phyloP scores from a whole-genome alignment of 1,139 yeast genomes.

The Magnusiomyces fungicola region DNA sequence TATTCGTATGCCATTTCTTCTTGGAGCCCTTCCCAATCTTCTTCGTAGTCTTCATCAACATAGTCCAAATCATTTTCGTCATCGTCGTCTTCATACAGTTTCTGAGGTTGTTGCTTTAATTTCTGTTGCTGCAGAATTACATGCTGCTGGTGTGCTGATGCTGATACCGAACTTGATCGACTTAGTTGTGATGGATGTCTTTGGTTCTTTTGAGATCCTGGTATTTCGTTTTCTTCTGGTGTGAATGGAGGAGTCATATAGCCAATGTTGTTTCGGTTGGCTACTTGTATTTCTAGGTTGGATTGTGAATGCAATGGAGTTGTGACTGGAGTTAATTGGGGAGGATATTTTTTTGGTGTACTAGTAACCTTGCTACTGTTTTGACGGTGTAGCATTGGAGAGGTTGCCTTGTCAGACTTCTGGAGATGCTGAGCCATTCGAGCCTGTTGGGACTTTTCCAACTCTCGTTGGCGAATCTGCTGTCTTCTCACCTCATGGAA shows the following conservation, averaged over 20 bases:
- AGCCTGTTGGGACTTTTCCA: too few species aligned
- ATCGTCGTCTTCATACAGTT: neutral
- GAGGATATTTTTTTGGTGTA: too few species aligned
- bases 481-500: constrained; percentile 9
- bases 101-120: neutral
- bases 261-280: constrained; percentile 6
- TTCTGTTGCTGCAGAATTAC: too few species aligned
- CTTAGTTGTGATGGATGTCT: neutral
- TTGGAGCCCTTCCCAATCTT: neutral
- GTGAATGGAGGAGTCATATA: constrained; percentile 22
- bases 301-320: neutral
- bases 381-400: too few species aligned
- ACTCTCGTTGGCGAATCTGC: constrained; percentile 6
- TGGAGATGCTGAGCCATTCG: too few species aligned
- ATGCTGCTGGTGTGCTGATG: neutral
- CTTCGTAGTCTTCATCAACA: neutral
- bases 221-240: constrained; percentile 11
- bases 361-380: too few species aligned
- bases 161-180: neutral
- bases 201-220: neutral
- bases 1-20: neutral
- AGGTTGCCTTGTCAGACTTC: too few species aligned
- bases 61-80: neutral
- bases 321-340: neutral
- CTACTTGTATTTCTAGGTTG: neutral